Evolutionary conservation across 2,329 filamentous ascomycete species (phyloP).

Genomic region (Diaporthe vaccinii): DNA sequence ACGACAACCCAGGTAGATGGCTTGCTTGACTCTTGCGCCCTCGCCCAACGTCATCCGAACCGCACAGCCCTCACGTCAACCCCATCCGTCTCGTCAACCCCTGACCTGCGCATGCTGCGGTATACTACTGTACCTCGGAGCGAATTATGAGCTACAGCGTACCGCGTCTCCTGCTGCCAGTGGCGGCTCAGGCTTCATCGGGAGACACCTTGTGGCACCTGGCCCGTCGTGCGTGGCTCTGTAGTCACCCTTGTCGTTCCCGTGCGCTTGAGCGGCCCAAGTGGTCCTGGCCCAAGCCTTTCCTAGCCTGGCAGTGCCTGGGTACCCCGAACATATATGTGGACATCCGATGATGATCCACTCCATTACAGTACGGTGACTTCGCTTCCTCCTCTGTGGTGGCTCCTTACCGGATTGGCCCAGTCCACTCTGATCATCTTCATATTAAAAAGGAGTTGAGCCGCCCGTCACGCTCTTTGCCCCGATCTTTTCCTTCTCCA

Average conservation of each 20-base stretch:
- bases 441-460: constrained; percentile 41
- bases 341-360: constrained; percentile 37
- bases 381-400: constrained; percentile 33
- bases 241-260: neutral
- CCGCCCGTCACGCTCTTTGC: constrained; percentile 27
- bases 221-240: neutral
- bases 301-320: constrained; percentile 24
- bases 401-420: constrained; percentile 33
- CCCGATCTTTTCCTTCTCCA: constrained; percentile 7
- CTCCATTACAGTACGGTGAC: constrained; percentile 36
- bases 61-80: constrained; percentile 25
- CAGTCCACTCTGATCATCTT: constrained; percentile 36
- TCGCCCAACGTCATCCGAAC: constrained; percentile 24
- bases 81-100: neutral
- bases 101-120: constrained; percentile 24
- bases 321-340: constrained; percentile 32
- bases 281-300: constrained; percentile 30
- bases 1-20: neutral
- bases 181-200: neutral
- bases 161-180: constrained; percentile 15
- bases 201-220: neutral
- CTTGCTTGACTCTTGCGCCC: constrained; percentile 19
- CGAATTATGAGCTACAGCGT: neutral
- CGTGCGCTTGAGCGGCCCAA: constrained; percentile 20
- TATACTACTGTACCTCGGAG: neutral